Base-by-base conservation (phyloP, 805 yeast genomes). In the Helenozyma baotianmanensis region DNA sequence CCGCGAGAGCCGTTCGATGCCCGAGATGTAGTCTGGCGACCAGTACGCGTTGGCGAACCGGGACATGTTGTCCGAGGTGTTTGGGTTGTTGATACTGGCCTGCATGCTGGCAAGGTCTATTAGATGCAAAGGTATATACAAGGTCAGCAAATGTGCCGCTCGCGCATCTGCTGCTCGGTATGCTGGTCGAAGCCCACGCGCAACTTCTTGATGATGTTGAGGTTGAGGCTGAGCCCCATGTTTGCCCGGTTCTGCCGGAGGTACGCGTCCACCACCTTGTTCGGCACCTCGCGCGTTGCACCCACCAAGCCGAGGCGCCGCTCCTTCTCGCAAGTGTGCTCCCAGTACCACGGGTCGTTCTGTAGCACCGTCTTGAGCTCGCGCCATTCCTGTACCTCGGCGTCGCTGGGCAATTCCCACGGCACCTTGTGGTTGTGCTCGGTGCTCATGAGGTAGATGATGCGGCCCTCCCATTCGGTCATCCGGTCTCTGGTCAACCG, bases 1-100 rank as follows among this genome's bases (percentile, higher is more conserved):
- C 7, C 37, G 33, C 11, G 51, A 42, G 14, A 67, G 42, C 25
- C 39, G 45, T 22, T 56, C 60, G 13, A 66, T 56, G 4, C 70
- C 68, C 4, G 64, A 42, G 21, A 46, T 48, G 32, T 60, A 63
- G 48, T 67, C 72, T 2, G 70, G 42, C 3, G 70, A 58, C 70
- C 72, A 67, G 49, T 60, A 67, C 24, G 48, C 19, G 40, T 66
- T 64, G 32, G 67, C 54, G 40, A 60, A 64, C 27, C 13, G 25
- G 23, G 43, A 16, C 39, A 35, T 33, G 12, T 8, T 29, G 11
- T n/a, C 15, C 3, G 19, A 21, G 13, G 12, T 14, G 19, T 23
- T 21, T 24, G 13, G 13, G 24, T 1, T 24, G 14, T 14, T n/a
- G 10, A 16, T 30, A 6, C 18, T 24, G 24, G 6, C 14, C 11